phyloP scores from a whole-genome alignment of 805 yeast genomes.

The Saccharomycopsis fermentans region DNA sequence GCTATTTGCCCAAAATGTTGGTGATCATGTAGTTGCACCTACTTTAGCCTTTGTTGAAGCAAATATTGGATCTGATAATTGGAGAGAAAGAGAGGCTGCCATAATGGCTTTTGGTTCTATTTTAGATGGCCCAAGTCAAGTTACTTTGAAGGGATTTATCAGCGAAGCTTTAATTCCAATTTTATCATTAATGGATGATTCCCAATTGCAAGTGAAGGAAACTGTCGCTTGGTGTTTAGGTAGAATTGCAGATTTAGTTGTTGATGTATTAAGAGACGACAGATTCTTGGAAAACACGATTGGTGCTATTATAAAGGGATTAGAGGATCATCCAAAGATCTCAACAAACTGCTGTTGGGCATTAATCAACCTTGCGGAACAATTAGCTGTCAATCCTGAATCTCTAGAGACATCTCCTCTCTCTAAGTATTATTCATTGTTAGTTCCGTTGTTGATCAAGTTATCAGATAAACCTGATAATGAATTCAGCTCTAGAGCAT shows the following conservation, averaged over 20 bases:
- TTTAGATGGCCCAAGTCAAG: constrained; percentile 83
- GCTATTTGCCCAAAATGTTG: constrained; percentile 85
- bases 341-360: constrained; percentile 98
- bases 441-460: constrained; percentile 61
- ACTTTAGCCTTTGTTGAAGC: constrained; percentile 75
- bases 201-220: constrained; percentile 77
- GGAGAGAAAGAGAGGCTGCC: constrained; percentile 94
- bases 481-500: constrained; percentile 80
- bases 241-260: constrained; percentile 80
- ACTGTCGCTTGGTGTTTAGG: constrained; percentile 99
- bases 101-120: constrained; percentile 99
- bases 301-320: constrained; percentile 66
- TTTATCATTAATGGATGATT: constrained; percentile 62
- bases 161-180: constrained; percentile 80
- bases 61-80: constrained; percentile 48
- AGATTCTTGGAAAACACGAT: constrained; percentile 61
- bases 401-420: constrained; percentile 42
- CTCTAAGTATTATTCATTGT: constrained; percentile 59
- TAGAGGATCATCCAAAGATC: constrained; percentile 85
- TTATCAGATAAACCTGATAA: constrained; percentile 69
- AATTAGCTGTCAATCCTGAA: constrained; percentile 30
- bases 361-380: constrained; percentile 82
- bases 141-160: constrained; percentile 55
- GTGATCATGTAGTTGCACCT: constrained; percentile 76
- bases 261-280: constrained; percentile 61